A percentile compares a stretch with the other conserved stretches of the same genome.
phyloP scores from a whole-genome alignment of 805 yeast species.

The Saccharomycopsis oosterbeekiorum region DNA sequence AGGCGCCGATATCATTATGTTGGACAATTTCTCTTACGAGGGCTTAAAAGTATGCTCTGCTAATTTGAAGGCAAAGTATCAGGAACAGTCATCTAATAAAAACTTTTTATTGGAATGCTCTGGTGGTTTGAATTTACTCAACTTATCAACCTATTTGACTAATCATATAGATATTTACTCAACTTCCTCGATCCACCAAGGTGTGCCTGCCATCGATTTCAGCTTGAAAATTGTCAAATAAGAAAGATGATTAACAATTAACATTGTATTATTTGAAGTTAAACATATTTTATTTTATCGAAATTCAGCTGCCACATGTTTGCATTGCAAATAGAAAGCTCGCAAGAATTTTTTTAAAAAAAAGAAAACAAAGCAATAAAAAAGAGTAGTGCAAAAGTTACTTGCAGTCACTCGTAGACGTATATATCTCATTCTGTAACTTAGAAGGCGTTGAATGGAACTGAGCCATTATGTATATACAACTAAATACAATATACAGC shows the following conservation, averaged over 20 bases:
- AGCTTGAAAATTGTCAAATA: conserved; percentile 59
- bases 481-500: too few relatives aligned
- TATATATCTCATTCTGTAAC: too few relatives aligned
- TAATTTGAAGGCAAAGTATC: conserved; percentile 49
- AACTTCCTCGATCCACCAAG: conserved; percentile 88
- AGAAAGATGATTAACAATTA: background rate
- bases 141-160: conserved; percentile 55
- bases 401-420: too few relatives aligned
- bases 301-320: too few relatives aligned
- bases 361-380: too few relatives aligned
- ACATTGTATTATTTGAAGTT: too few relatives aligned
- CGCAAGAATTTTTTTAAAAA: too few relatives aligned
- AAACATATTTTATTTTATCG: too few relatives aligned
- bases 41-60: conserved; percentile 57
- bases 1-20: conserved; percentile 93
- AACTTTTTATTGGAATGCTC: conserved; percentile 75
- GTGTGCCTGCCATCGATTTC: conserved; percentile 74
- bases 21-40: conserved; percentile 73
- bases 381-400: too few relatives aligned
- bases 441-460: too few relatives aligned
- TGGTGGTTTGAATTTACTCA: conserved; percentile 75
- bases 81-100: conserved; percentile 22
- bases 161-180: conserved; percentile 82
- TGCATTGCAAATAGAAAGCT: too few relatives aligned
- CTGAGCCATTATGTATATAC: too few relatives aligned